These are phyloP conservation scores for Entomortierella beljakovae DNA, from an alignment of 192 early-diverging fungal species.

Conservation along the genomic window DNA sequence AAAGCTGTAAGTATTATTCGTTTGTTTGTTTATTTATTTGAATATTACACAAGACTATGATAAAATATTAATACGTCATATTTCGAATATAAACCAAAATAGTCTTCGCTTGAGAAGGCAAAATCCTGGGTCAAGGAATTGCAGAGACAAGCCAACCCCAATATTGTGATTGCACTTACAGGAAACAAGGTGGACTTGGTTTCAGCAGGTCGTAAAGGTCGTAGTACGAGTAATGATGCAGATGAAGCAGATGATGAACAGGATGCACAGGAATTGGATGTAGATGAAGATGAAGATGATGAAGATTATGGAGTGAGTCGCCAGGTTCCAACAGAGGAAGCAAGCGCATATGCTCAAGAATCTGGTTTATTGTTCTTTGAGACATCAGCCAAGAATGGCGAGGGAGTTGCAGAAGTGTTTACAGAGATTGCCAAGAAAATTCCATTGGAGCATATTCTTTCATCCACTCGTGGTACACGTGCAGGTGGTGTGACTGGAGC, in stretches of 20 bases:
- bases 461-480: slow-evolving; percentile 36
- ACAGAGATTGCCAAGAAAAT: slow-evolving; percentile 83
- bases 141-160: slow-evolving; percentile 94
- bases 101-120: slow-evolving; percentile 90
- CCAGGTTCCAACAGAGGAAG: slow-evolving; percentile 81
- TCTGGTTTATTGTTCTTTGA: slow-evolving; percentile 87
- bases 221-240: slow-evolving; percentile 22
- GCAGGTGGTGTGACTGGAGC: slow-evolving; percentile 23
- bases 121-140: slow-evolving; percentile 97
- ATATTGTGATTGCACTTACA: slow-evolving; percentile 95
- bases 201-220: slow-evolving; percentile 19
- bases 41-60: neutral
- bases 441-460: slow-evolving; percentile 59
- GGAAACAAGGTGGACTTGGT: slow-evolving; percentile 97
- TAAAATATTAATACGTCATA: too few relatives aligned
- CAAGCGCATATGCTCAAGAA: slow-evolving; percentile 84
- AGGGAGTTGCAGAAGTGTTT: slow-evolving; percentile 89
- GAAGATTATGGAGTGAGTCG: slow-evolving; percentile 60
- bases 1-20: slow-evolving; percentile 62
- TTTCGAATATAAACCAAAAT: neutral
- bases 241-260: slow-evolving; percentile 49
- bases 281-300: slow-evolving; percentile 57
- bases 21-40: slow-evolving; percentile 5
- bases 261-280: slow-evolving; percentile 50
- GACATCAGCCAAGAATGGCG: slow-evolving; percentile 89